Percentiles rank a stretch among this genome's conserved stretches.
Evolutionary conservation across 2,329 filamentous ascomycete species (phyloP).

Genomic region (Stromatinia cepivora): DNA sequence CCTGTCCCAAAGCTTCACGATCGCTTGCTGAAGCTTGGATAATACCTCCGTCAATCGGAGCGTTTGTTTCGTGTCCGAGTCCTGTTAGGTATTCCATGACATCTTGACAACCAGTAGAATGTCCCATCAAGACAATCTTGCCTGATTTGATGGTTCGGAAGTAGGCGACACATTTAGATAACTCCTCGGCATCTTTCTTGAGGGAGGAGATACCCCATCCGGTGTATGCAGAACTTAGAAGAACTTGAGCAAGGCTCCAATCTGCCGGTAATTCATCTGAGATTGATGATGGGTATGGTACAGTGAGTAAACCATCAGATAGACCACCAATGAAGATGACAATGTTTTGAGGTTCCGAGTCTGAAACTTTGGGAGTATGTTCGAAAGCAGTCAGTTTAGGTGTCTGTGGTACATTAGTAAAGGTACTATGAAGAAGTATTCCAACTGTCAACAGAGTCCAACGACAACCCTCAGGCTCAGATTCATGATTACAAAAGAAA

Average conservation of each 20-base stretch:
- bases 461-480: not conserved
- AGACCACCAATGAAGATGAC: constrained; percentile 57
- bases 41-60: constrained; percentile 59
- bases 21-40: constrained; percentile 66
- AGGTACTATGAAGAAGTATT: not conserved
- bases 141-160: constrained; percentile 47
- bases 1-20: constrained; percentile 52
- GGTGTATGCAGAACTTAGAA: constrained; percentile 46
- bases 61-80: constrained; percentile 40
- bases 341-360: constrained; percentile 43
- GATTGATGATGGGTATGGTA: constrained; percentile 49
- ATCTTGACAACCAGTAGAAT: constrained; percentile 70
- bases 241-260: constrained; percentile 51
- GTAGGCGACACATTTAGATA: constrained; percentile 51
- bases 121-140: constrained; percentile 67
- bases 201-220: constrained; percentile 49
- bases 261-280: constrained; percentile 36
- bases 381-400: constrained; percentile 41
- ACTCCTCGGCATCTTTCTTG: constrained; percentile 49
- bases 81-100: constrained; percentile 60
- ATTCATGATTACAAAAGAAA: not conserved
- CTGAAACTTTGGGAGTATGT: constrained; percentile 32
- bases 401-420: constrained; percentile 29
- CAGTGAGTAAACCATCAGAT: constrained; percentile 52
- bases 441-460: not conserved